Evolutionary conservation across 305 asterid genomes (phyloP).

Genomic region (Fraxinus paxiana): DNA sequence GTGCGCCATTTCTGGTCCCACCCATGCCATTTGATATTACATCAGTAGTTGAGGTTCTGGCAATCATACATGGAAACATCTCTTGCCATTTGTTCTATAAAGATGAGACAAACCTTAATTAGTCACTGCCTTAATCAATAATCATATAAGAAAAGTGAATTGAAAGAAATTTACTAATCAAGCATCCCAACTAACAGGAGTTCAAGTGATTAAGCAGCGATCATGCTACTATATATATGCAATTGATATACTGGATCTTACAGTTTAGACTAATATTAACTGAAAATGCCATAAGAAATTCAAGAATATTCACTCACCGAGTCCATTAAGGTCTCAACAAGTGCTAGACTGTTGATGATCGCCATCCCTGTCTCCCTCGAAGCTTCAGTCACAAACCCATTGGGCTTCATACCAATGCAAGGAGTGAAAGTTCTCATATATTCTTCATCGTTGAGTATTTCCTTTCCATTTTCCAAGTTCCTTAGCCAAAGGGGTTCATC

Average conservation of each 20-base stretch:
- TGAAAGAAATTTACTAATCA: not conserved
- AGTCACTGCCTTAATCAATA: not conserved
- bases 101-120: not conserved
- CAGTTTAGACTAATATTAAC: not conserved
- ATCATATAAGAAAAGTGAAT: not conserved
- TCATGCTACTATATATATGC: not conserved
- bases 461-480: slow-evolving; percentile 53
- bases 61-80: slow-evolving; percentile 76
- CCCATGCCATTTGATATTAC: slow-evolving; percentile 84
- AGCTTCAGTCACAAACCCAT: slow-evolving; percentile 69
- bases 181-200: not conserved
- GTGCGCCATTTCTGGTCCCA: slow-evolving; percentile 88
- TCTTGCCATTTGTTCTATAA: slow-evolving; percentile 80
- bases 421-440: slow-evolving; percentile 54
- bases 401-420: slow-evolving; percentile 74
- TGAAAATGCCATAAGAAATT: not conserved
- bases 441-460: slow-evolving; percentile 59
- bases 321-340: slow-evolving; percentile 91
- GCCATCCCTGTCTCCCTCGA: slow-evolving; percentile 76
- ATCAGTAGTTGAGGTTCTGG: slow-evolving; percentile 73
- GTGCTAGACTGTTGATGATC: slow-evolving; percentile 76
- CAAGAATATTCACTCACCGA: slow-evolving; percentile 43
- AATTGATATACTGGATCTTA: not conserved
- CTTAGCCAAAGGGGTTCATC: slow-evolving; percentile 78
- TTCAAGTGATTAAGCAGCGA: not conserved